Percentiles rank a stretch among this genome's conserved stretches.
phyloP scores from a whole-genome alignment of 176 grass and related monocot species.

The Stipa capillata region DNA sequence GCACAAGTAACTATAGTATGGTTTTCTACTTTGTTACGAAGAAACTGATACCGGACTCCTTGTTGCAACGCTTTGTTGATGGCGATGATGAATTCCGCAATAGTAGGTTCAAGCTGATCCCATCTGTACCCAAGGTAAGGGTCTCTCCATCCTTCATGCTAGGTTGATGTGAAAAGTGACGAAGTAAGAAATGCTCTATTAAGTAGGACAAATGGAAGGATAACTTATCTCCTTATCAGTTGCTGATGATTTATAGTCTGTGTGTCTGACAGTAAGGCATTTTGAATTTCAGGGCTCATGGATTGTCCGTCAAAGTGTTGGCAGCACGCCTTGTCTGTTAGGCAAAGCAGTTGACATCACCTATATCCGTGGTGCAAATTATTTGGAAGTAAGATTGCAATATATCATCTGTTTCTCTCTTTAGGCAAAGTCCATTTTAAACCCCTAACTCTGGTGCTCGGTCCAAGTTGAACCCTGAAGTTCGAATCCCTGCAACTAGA shows the following conservation, averaged over 20 bases:
- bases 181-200: neutral
- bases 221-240: neutral
- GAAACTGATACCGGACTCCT: constrained; percentile 69
- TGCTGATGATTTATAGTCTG: neutral
- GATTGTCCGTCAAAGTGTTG: constrained; percentile 98
- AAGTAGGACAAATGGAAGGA: neutral
- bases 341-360: constrained; percentile 95
- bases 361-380: constrained; percentile 82
- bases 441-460: no score
- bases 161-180: constrained; percentile 2
- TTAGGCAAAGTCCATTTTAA: no score
- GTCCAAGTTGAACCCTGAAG: no score
- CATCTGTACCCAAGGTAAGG: constrained; percentile 86
- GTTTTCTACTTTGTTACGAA: constrained; percentile 90
- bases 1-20: constrained; percentile 96
- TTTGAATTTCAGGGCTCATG: constrained; percentile 73
- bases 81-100: constrained; percentile 95
- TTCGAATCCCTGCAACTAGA: no score
- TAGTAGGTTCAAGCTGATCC: constrained; percentile 98
- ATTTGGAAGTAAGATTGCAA: constrained; percentile 61
- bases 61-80: constrained; percentile 91
- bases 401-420: neutral
- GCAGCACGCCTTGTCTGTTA: constrained; percentile 88
- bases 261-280: constrained; percentile 5
- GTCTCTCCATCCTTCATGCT: neutral